Evolutionary conservation across 176 grass and related monocot genomes (phyloP), one percentile per base, ranked within the genome.

Genomic region (Carex myosuroides): DNA sequence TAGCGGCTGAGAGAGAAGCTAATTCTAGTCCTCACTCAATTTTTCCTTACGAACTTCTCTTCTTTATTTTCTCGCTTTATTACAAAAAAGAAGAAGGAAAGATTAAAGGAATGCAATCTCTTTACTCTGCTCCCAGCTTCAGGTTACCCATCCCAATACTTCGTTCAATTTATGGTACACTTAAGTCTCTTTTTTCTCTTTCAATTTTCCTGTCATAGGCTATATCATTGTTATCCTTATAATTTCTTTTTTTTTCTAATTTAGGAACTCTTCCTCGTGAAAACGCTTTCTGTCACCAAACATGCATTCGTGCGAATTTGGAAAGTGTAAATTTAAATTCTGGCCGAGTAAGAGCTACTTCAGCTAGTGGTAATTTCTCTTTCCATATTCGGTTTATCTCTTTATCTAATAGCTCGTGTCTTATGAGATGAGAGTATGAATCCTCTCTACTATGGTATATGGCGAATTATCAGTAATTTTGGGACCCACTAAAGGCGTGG

Each of bases 1-100:
- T 81, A 81, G 79, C 63, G 79, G 79, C 32, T 81, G 32, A 81
- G 79, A 81, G 35, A 37, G 37, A 41, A n/a, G n/a, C n/a, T n/a
- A n/a, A n/a, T n/a, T n/a, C n/a, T n/a, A n/a, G n/a, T n/a, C n/a
- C n/a, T 73, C 5, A 8, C 69, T n/a, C 56, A 18, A 59, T 59
- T 59, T 59, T 59, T 59, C 56, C 55, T 5, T 17, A 18, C 55
- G 3, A 26, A 10, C 18, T 64, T 2, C 2, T 66, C 32, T 17
- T 12, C 39, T 39, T 13, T 69, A 3, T 39, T 69, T 16, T 37
- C 32, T 16, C 14, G 4, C 29, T 39, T 69, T 37, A 39, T 14
- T 69, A 69, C 64, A 69, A 37, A 16, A 68, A 8, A 68, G 8
- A 14, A 55, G 24, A 0, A 20, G 5, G n/a, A 52, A 17, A 8